Evolutionary conservation across 2,329 filamentous ascomycete species (phyloP).

Genomic region (Ceratocystis variospora): DNA sequence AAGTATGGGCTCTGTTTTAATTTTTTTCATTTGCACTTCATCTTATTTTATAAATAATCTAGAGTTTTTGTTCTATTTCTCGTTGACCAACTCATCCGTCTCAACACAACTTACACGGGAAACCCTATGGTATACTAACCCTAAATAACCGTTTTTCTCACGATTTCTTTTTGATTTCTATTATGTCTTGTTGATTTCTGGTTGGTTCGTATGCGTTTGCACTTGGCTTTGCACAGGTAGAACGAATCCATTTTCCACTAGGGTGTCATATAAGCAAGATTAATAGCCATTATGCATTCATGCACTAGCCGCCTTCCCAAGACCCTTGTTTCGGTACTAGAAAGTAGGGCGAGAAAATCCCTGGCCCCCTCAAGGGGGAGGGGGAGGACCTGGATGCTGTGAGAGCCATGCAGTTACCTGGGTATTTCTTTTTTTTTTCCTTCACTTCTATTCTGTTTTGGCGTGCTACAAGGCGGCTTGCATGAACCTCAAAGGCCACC

Average conservation of each 20-base stretch:
- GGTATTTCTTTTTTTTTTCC: no score
- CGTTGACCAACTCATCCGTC: background rate
- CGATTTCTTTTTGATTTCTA: background rate
- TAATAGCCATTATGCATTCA: constrained; percentile 10
- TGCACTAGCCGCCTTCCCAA: constrained; percentile 5
- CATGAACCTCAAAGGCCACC: background rate
- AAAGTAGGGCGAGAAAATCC: background rate
- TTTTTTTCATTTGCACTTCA: background rate
- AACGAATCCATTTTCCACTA: background rate
- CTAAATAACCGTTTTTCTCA: background rate
- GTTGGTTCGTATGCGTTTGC: background rate
- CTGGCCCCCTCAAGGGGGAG: background rate
- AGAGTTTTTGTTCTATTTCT: background rate
- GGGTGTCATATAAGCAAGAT: constrained; percentile 8
- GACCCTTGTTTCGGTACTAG: background rate
- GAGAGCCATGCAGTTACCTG: no score
- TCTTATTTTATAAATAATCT: background rate
- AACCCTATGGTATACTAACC: background rate
- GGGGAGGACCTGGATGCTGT: background rate
- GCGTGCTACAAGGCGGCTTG: background rate
- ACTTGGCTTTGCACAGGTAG: background rate
- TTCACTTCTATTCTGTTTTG: background rate
- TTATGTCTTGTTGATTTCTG: background rate
- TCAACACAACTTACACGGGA: background rate
- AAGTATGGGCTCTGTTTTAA: background rate